phyloP scores from a whole-genome alignment of 371 early-diverging fungal genomes.

The Capniomyces stellatus region DNA sequence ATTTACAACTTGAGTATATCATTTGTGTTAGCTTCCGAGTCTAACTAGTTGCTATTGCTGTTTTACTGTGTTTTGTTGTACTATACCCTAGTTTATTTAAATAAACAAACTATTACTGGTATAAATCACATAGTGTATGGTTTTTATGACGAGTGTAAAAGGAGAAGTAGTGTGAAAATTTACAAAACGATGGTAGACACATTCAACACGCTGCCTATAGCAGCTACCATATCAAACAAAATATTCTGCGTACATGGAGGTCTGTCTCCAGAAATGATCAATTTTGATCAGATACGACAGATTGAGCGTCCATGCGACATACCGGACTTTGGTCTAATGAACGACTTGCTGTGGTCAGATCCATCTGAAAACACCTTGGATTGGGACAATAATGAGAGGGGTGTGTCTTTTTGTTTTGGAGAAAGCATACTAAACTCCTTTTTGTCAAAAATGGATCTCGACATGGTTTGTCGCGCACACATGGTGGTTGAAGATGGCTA shows the following conservation, averaged over 20 bases:
- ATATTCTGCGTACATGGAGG: slow-evolving; percentile 97
- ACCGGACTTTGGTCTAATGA: slow-evolving; percentile 80
- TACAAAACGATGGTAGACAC: slow-evolving; percentile 87
- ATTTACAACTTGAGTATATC: no score
- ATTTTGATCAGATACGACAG: slow-evolving; percentile 76
- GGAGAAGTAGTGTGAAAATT: slow-evolving; percentile 78
- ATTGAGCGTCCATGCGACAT: slow-evolving; percentile 89
- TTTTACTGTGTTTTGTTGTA: no score
- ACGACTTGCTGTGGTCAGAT: slow-evolving; percentile 94
- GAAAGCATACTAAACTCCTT: slow-evolving; percentile 72
- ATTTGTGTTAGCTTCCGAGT: no score
- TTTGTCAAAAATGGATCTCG: slow-evolving; percentile 80
- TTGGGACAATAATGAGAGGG: slow-evolving; percentile 86
- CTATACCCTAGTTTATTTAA: no score
- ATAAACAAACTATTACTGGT: no score
- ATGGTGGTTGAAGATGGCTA: slow-evolving; percentile 94
- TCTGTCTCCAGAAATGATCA: slow-evolving; percentile 70
- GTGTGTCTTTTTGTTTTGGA: slow-evolving; percentile 81
- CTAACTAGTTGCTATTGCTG: no score
- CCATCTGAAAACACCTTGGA: slow-evolving; percentile 55
- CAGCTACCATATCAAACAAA: slow-evolving; percentile 83
- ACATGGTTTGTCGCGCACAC: slow-evolving; percentile 86
- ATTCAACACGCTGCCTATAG: slow-evolving; percentile 88
- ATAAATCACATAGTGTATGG: slow-evolving; percentile 67
- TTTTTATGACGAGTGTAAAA: slow-evolving; percentile 97